These are phyloP conservation scores for Camelina neglecta DNA, from an alignment of 345 rosid species.

Conservation along the genomic window DNA sequence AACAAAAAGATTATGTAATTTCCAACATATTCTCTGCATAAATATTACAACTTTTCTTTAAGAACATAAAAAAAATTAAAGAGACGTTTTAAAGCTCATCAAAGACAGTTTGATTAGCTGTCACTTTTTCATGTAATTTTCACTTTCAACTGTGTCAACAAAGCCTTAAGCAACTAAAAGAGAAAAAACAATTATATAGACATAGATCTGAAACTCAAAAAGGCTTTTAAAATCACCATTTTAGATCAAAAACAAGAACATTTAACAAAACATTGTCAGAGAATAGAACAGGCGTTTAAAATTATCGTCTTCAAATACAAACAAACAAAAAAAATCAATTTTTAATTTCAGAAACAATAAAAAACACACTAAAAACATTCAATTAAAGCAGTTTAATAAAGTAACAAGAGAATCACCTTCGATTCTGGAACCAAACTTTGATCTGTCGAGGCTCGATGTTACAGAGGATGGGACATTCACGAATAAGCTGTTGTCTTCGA, in stretches of 20 bases:
- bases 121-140: slow-evolving; percentile 25
- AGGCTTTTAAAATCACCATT: slow-evolving; percentile 25
- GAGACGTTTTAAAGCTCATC: slow-evolving; percentile 37
- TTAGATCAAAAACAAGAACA: slow-evolving; percentile 25
- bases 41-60: not conserved
- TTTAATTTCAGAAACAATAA: slow-evolving; percentile 11
- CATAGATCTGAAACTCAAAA: slow-evolving; percentile 41
- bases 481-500: slow-evolving; percentile 47
- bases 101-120: slow-evolving; percentile 43
- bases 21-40: slow-evolving; percentile 40
- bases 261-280: slow-evolving; percentile 37
- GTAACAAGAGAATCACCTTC: slow-evolving; percentile 29
- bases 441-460: slow-evolving; percentile 49
- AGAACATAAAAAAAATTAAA: not conserved
- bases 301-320: slow-evolving; percentile 27
- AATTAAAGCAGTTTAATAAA: not conserved
- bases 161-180: slow-evolving; percentile 16
- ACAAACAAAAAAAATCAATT: not conserved
- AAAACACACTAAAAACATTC: slow-evolving; percentile 11
- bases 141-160: slow-evolving; percentile 27
- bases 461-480: slow-evolving; percentile 45
- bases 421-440: slow-evolving; percentile 55
- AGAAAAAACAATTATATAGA: not conserved
- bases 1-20: slow-evolving; percentile 43
- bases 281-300: slow-evolving; percentile 1